Base-by-base conservation (phyloP, 352 stramenopile genomes). In the Pythium chondricola region DNA sequence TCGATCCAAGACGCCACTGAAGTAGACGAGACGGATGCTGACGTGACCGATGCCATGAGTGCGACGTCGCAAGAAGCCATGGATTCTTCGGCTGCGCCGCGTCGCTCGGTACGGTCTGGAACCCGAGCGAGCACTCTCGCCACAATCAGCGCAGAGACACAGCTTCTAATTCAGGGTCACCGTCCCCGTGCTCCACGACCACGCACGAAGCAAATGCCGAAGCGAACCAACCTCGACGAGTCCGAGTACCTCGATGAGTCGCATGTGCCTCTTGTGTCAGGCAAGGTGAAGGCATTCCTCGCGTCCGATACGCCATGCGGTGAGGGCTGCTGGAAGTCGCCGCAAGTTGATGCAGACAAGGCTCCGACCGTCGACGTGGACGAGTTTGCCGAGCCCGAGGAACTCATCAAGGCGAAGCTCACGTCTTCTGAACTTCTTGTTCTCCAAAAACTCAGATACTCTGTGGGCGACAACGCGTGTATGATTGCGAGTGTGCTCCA, bases 241-340 rank as follows among this genome's bases (percentile, higher is more conserved):
- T 85, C 71, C 0, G 75, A 90, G 48, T 84, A 83, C 32, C 31
- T 88, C 16, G 78, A 90, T 25, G 68, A 90, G 38, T 80, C 67
- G 32, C 61, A 89, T 44, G 64, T 52, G 31, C 41, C 31, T 17
- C 38, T 76, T 21, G 61, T 86, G 37, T 69, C 58, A 36, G 48
- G 45, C 10, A 69, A 71, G 35, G 46, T 89, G 7, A 68, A 73
- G 33, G 59, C 56, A 30, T 87, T 74, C 40, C 26, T 70, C 6
- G 36, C 48, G 6, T 38, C 51, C 17, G 53, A 48, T 14, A 56
- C 61, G 6, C 42, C 33, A 0, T 89, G 78, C 48, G 74, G 69
- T 11, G 56, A 46, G 2, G 42, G 52, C 5, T 50, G 40, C 24
- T 62, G 45, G 51, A 54, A 58, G 43, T 16, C 31, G 9, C 18